Percentiles rank a stretch among this genome's conserved stretches.
Conservation (phyloP, 2,329 filamentous ascomycete genomes). For the Dothistroma septosporum region DNA sequence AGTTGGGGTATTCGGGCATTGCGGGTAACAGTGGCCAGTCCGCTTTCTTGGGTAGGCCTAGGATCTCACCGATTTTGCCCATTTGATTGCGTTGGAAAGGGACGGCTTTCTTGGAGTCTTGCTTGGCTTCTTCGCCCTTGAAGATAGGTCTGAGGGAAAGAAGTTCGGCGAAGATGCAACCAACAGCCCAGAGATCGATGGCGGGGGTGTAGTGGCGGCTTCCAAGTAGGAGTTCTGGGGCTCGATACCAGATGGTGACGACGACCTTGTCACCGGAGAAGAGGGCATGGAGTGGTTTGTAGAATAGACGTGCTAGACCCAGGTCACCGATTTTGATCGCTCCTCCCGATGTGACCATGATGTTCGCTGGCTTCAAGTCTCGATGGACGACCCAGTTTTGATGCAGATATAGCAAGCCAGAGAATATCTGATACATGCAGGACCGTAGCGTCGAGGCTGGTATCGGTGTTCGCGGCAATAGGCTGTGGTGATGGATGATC, state of each 20-base stretch:
- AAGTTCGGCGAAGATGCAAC: conserved; percentile 95
- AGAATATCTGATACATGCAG: conserved; percentile 92
- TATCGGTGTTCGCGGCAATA: conserved; percentile 81
- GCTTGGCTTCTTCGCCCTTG: conserved; percentile 97
- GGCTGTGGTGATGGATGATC: conserved; percentile 96
- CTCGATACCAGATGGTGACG: conserved; percentile 98
- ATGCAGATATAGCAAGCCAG: conserved; percentile 91
- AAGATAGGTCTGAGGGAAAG: conserved; percentile 89
- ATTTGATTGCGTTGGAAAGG: conserved; percentile 98
- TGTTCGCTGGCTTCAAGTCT: conserved; percentile 95
- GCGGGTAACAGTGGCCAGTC: conserved; percentile 78
- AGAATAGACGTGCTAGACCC: conserved; percentile 84
- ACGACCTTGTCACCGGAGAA: conserved; percentile 97
- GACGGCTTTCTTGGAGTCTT: conserved; percentile 96
- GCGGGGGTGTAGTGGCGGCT: conserved; percentile 95
- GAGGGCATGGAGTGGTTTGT: conserved; percentile 86
- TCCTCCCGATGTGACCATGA: conserved; percentile 89
- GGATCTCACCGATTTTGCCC: conserved; percentile 96
- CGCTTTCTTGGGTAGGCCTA: conserved; percentile 84
- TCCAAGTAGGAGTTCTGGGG: conserved; percentile 86
- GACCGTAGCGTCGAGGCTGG: conserved; percentile 84
- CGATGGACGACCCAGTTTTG: conserved; percentile 96
- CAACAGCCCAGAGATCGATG: conserved; percentile 95
- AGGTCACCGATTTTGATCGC: conserved; percentile 94
- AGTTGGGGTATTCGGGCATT: conserved; percentile 73